Evolutionary conservation across 2,329 filamentous ascomycete genomes (phyloP).

Genomic region (Macrophomina tecta): DNA sequence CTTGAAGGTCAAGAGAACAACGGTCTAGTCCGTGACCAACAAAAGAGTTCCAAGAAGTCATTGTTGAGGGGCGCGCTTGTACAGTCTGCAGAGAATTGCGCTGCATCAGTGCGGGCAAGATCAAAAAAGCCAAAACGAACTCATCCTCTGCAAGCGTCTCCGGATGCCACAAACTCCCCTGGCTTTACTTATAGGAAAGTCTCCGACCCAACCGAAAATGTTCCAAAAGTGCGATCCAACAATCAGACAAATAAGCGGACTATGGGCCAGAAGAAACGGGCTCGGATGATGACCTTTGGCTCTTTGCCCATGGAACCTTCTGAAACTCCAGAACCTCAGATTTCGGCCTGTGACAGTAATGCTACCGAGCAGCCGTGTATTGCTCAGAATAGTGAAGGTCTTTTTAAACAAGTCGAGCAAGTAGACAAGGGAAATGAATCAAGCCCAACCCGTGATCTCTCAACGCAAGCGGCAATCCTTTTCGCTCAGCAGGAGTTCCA

Average conservation of each 20-base stretch:
- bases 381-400: neutral
- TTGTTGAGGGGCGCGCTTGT: neutral
- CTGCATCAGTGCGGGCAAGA: neutral
- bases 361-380: neutral
- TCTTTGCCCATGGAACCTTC: neutral
- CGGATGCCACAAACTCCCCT: constrained; percentile 35
- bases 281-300: constrained; percentile 36
- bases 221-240: neutral
- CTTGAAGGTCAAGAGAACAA: constrained; percentile 9
- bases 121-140: neutral
- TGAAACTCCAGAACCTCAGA: neutral
- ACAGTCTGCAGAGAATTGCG: neutral
- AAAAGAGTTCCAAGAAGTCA: neutral
- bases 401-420: neutral
- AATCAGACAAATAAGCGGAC: neutral
- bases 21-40: neutral
- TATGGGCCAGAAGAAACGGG: neutral
- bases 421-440: neutral
- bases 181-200: constrained; percentile 39
- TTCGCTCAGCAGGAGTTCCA: constrained; percentile 43
- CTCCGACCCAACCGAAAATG: neutral
- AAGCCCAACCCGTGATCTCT: constrained; percentile 33
- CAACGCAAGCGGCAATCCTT: constrained; percentile 45
- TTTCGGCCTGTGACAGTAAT: neutral
- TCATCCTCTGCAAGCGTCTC: constrained; percentile 35